Conservation (phyloP, 2,329 filamentous ascomycete species). For the Cladosporium colombiae region DNA sequence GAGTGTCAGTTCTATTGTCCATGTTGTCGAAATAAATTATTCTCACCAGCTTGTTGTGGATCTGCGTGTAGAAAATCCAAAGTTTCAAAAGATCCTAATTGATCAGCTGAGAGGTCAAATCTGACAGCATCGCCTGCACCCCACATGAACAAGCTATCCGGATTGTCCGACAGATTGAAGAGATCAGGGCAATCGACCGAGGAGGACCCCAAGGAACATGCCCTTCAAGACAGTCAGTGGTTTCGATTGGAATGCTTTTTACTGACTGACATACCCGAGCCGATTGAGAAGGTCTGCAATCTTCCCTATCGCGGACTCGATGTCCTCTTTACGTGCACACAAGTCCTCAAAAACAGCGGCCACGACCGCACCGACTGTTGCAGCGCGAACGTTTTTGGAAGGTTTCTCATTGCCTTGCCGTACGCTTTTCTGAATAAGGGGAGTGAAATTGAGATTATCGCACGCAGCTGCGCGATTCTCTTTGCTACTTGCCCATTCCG, state of each 20-base stretch:
- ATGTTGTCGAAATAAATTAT: not conserved
- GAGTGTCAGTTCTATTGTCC: not conserved
- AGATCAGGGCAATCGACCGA: not conserved
- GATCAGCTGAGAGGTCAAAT: not conserved
- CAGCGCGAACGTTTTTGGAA: conserved; percentile 5
- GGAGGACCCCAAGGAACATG: not conserved
- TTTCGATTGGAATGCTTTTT: too few relatives aligned
- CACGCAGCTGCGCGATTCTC: not conserved
- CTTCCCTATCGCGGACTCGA: not conserved
- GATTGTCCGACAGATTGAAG: not conserved
- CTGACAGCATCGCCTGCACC: not conserved
- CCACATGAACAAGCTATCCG: not conserved
- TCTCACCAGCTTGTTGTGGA: not conserved
- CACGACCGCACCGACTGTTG: not conserved
- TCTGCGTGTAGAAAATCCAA: not conserved
- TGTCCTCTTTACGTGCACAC: not conserved
- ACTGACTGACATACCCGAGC: not conserved
- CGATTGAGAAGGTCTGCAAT: conserved; percentile 1
- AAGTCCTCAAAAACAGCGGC: conserved; percentile 7
- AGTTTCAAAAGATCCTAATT: not conserved
- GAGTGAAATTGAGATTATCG: conserved; percentile 1
- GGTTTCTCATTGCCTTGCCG: conserved; percentile 5
- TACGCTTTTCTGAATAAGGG: not conserved
- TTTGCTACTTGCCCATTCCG: conserved; percentile 1
- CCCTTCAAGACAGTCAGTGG: not conserved